phyloP scores from a whole-genome alignment of 352 stramenopile species.

The Phytopythium kandeliae region DNA sequence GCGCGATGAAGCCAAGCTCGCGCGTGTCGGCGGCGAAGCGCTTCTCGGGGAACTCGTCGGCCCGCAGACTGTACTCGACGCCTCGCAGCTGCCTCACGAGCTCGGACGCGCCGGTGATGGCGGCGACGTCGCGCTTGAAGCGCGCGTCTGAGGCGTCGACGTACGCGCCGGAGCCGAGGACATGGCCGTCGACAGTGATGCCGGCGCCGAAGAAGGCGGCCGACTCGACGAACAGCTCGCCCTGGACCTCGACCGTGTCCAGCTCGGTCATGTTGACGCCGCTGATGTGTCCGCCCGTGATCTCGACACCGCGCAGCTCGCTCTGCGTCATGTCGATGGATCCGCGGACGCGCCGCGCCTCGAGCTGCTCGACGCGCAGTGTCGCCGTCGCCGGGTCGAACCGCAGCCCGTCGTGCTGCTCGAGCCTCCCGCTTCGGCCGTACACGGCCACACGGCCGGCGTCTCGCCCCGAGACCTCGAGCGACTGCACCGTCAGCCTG shows the following conservation, averaged over 20 bases:
- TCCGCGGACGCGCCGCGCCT: slow-evolving; percentile 40
- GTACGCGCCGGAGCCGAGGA: slow-evolving; percentile 89
- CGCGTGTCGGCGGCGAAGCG: slow-evolving; percentile 28
- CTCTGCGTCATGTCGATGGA: slow-evolving; percentile 80
- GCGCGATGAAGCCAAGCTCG: slow-evolving; percentile 86
- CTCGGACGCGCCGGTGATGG: slow-evolving; percentile 37
- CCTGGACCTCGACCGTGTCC: slow-evolving; percentile 62
- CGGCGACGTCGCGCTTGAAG: slow-evolving; percentile 76
- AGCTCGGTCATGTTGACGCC: slow-evolving; percentile 73
- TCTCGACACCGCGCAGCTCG: slow-evolving; percentile 59
- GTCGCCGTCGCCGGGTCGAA: slow-evolving; percentile 48
- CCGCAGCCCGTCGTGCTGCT: slow-evolving; percentile 44
- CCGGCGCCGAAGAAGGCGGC: slow-evolving; percentile 79
- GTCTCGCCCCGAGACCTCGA: slow-evolving; percentile 54
- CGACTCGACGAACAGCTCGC: slow-evolving; percentile 79
- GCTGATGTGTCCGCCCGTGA: slow-evolving; percentile 70
- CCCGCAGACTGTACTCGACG: slow-evolving; percentile 58
- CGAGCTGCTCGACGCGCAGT: slow-evolving; percentile 37
- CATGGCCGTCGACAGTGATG: slow-evolving; percentile 83
- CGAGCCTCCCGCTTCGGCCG: slow-evolving; percentile 60
- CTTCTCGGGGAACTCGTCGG: slow-evolving; percentile 29
- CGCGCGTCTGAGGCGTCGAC: slow-evolving; percentile 86
- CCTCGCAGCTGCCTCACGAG: slow-evolving; percentile 50
- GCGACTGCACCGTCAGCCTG: slow-evolving; percentile 54
- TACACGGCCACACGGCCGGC: slow-evolving; percentile 61